phyloP scores from a whole-genome alignment of 2,329 filamentous ascomycete species.

The Colletotrichum sp. region DNA sequence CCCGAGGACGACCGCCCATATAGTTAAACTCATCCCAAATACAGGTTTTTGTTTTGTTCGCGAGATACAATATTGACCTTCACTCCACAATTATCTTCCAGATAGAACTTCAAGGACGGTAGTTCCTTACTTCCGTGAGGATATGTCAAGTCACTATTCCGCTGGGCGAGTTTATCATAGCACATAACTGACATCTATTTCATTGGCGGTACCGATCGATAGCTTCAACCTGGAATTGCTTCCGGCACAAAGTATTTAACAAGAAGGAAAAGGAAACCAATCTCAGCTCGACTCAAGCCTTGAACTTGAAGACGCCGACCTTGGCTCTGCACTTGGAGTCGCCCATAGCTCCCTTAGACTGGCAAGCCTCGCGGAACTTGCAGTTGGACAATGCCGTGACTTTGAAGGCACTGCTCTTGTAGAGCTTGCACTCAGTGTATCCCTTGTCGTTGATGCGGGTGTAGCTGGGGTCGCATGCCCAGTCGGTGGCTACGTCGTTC shows the following conservation, averaged over 20 bases:
- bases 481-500: fast-evolving
- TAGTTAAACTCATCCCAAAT: background rate
- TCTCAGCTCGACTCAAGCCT: background rate
- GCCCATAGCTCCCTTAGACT: background rate
- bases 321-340: background rate
- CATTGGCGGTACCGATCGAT: background rate
- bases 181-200: background rate
- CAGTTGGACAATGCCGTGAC: background rate
- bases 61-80: background rate
- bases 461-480: background rate
- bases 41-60: background rate
- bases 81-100: fast-evolving
- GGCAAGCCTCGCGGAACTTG: background rate
- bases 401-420: background rate
- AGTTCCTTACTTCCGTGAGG: fast-evolving
- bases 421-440: background rate
- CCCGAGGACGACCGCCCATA: background rate
- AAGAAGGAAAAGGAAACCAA: background rate
- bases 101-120: background rate
- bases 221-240: background rate
- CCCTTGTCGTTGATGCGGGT: background rate
- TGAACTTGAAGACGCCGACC: background rate
- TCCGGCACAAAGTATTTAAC: background rate
- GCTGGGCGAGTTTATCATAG: fast-evolving
- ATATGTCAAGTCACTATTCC: fast-evolving